Evolutionary conservation across 306 rosid genomes (phyloP).

Genomic region (Trifolium subterraneum): DNA sequence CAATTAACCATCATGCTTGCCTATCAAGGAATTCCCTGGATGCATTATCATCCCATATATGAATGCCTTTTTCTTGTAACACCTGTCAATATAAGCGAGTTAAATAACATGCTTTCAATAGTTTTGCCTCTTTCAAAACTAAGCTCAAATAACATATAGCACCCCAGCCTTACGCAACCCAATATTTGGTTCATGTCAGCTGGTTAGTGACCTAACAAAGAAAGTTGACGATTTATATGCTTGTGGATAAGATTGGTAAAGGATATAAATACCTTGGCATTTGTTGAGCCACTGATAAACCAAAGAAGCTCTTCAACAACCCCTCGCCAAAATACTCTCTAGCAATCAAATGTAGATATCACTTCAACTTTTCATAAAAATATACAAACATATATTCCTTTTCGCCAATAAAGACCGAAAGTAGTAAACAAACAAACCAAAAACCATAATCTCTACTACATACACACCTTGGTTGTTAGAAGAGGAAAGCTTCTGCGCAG

Average conservation of each 20-base stretch:
- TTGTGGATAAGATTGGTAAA: slow-evolving; percentile 10
- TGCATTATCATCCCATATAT: slow-evolving; percentile 97
- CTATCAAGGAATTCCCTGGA: slow-evolving; percentile 93
- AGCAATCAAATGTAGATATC: slow-evolving; percentile 48
- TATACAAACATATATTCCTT: slow-evolving; percentile 34
- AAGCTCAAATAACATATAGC: slow-evolving; percentile 24
- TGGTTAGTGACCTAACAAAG: background rate
- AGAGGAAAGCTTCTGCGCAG: slow-evolving; percentile 85
- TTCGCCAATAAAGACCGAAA: slow-evolving; percentile 28
- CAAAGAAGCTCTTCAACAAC: slow-evolving; percentile 97
- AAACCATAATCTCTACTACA: slow-evolving; percentile 34
- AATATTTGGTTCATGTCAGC: slow-evolving; percentile 21
- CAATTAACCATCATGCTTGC: slow-evolving; percentile 52
- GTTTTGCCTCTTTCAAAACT: slow-evolving; percentile 9
- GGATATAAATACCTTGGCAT: slow-evolving; percentile 74
- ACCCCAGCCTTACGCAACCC: background rate
- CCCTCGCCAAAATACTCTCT: slow-evolving; percentile 99
- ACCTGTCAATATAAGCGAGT: slow-evolving; percentile 55
- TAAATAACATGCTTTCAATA: slow-evolving; percentile 34
- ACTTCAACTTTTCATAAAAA: slow-evolving; percentile 47
- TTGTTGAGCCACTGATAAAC: slow-evolving; percentile 97
- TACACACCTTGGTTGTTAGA: slow-evolving; percentile 87
- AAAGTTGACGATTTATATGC: background rate
- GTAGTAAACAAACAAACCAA: background rate
- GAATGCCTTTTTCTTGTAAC: slow-evolving; percentile 86